Evolutionary conservation across 768 basidiomycete species (phyloP).

Genomic region (Cystobasidium tubakii): DNA sequence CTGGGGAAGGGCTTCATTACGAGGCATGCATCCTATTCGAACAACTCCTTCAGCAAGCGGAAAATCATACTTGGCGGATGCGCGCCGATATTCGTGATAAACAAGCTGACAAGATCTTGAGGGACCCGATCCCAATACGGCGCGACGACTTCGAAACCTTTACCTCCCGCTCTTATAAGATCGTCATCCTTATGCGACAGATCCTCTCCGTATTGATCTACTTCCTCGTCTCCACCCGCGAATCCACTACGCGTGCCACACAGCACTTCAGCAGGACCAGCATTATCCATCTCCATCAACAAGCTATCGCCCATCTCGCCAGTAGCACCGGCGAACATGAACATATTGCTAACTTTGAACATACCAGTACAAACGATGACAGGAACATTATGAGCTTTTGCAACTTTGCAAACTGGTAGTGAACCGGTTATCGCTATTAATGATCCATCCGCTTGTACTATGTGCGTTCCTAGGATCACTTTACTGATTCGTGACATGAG

Average conservation of each 20-base stretch:
- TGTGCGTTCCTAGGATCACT: constrained; percentile 86
- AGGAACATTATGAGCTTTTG: constrained; percentile 66
- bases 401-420: constrained; percentile 65
- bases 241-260: constrained; percentile 51
- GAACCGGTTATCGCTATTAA: constrained; percentile 78
- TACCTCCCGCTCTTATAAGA: background rate
- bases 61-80: constrained; percentile 35
- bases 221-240: constrained; percentile 57
- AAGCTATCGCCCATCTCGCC: constrained; percentile 58
- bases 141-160: constrained; percentile 70
- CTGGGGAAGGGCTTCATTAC: background rate
- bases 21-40: background rate
- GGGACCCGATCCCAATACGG: constrained; percentile 95
- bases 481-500: constrained; percentile 97
- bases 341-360: constrained; percentile 79
- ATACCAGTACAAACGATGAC: constrained; percentile 84
- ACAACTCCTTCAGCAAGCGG: constrained; percentile 17
- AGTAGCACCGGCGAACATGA: constrained; percentile 67
- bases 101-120: constrained; percentile 84
- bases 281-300: constrained; percentile 61
- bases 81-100: constrained; percentile 75
- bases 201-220: constrained; percentile 52
- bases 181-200: constrained; percentile 55
- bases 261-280: constrained; percentile 53
- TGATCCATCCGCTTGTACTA: constrained; percentile 93